These are phyloP conservation scores for Catunica adiposa DNA, from an alignment of 2,329 filamentous ascomycete species.

Conservation along the genomic window DNA sequence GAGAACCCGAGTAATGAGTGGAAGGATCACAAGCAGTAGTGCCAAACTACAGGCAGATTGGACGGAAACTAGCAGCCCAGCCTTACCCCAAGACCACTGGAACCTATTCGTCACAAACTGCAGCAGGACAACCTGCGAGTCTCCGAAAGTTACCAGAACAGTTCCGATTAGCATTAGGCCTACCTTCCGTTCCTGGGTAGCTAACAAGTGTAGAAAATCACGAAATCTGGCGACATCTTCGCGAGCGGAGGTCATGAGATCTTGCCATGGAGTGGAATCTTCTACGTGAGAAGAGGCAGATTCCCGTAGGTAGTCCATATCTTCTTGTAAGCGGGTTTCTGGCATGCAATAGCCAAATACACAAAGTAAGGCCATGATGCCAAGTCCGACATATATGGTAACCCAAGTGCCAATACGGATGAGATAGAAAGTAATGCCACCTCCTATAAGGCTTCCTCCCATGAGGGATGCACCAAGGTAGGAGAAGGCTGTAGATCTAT, in stretches of 20 bases:
- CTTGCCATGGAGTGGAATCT: conserved; percentile 6
- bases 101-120: conserved; percentile 19
- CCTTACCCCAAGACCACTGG: conserved; percentile 16
- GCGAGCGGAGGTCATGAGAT: conserved; percentile 8
- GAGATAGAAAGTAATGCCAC: conserved; percentile 15
- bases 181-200: conserved; percentile 8
- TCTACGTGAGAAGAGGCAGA: neutral
- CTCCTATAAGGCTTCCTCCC: conserved; percentile 14
- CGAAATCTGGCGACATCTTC: conserved; percentile 5
- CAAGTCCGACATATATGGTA: conserved; percentile 13
- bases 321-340: conserved; percentile 11
- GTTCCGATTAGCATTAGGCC: conserved; percentile 12
- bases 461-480: conserved; percentile 15
- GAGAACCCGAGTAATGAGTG: conserved; percentile 5
- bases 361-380: conserved; percentile 8
- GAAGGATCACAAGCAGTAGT: conserved; percentile 10
- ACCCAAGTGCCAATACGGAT: conserved; percentile 15
- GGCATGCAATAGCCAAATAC: conserved; percentile 14
- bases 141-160: conserved; percentile 12
- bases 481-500: conserved; percentile 15
- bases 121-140: conserved; percentile 15
- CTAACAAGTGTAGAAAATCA: conserved; percentile 10
- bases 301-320: neutral
- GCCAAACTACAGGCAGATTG: conserved; percentile 11
- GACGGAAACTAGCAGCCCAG: conserved; percentile 10